These are phyloP conservation scores for Auriculariales sp. DNA, from an alignment of 768 basidiomycete genomes.

Conservation along the genomic window DNA sequence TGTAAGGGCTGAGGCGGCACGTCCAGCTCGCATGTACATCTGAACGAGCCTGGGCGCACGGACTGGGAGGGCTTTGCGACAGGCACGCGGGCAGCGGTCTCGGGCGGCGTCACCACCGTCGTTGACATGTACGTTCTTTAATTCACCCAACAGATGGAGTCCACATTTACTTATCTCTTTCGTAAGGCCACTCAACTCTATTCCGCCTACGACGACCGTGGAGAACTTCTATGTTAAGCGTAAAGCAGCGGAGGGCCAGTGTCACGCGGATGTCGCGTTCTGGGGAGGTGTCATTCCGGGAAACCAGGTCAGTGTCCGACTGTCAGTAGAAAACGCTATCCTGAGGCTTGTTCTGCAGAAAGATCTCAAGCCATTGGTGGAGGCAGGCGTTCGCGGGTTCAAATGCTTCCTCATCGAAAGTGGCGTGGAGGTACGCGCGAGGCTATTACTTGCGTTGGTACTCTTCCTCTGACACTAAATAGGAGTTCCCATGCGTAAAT, in stretches of 20 bases:
- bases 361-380: conserved; percentile 60
- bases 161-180: too few species aligned
- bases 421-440: conserved; percentile 64
- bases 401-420: conserved; percentile 95
- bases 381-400: conserved; percentile 83
- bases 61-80: conserved; percentile 92
- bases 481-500: conserved; percentile 88
- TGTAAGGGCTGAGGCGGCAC: conserved; percentile 2
- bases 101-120: conserved; percentile 89
- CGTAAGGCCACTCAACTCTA: conserved; percentile 94
- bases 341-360: conserved; percentile 24
- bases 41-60: conserved; percentile 87
- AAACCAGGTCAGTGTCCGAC: conserved; percentile 45
- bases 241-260: conserved; percentile 53
- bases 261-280: conserved; percentile 72
- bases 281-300: conserved; percentile 94
- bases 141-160: too few species aligned
- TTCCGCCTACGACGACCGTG: conserved; percentile 88
- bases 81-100: conserved; percentile 79
- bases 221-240: conserved; percentile 60
- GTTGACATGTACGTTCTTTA: too few species aligned
- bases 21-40: conserved; percentile 73
- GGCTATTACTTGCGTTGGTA: background rate
- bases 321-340: background rate
- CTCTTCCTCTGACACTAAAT: background rate